These are phyloP conservation scores for Phaseolus lunatus DNA, from an alignment of 306 rosid genomes.

Conservation along the genomic window DNA sequence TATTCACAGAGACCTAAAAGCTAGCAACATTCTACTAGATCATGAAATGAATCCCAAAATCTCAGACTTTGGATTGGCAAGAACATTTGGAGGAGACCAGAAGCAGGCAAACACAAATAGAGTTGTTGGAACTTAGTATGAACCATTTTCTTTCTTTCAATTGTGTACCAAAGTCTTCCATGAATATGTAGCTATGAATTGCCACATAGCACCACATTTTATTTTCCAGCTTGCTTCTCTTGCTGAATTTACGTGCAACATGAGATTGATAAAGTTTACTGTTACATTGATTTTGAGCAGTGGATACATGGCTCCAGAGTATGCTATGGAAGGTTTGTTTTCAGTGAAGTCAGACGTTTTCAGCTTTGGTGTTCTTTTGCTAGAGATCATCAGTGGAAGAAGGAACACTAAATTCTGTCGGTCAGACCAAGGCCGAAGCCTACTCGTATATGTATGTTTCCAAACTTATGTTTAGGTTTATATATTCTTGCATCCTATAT, in stretches of 20 bases:
- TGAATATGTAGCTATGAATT: background rate
- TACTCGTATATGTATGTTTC: conserved; percentile 51
- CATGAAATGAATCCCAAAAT: conserved; percentile 61
- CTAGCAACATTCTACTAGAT: conserved; percentile 61
- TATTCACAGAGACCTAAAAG: conserved; percentile 71
- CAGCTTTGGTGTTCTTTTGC: conserved; percentile 57
- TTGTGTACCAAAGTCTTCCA: conserved; percentile 23
- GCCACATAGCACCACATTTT: background rate
- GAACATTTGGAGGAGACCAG: conserved; percentile 56
- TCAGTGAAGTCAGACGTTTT: conserved; percentile 57
- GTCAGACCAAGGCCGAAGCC: conserved; percentile 47
- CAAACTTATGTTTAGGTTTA: background rate
- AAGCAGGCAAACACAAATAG: conserved; percentile 53
- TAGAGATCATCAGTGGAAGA: conserved; percentile 58
- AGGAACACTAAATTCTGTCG: conserved; percentile 48
- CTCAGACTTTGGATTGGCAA: conserved; percentile 67
- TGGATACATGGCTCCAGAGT: conserved; percentile 74
- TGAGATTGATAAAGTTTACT: background rate
- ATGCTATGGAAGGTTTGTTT: conserved; percentile 60
- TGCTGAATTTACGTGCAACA: background rate
- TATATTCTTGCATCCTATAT: too few species aligned
- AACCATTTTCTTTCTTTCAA: background rate
- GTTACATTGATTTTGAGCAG: conserved; percentile 35
- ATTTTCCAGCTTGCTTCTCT: background rate
- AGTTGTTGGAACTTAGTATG: conserved; percentile 65